Conservation (phyloP, 2,329 filamentous ascomycete genomes). For the Scedosporium boydii region DNA sequence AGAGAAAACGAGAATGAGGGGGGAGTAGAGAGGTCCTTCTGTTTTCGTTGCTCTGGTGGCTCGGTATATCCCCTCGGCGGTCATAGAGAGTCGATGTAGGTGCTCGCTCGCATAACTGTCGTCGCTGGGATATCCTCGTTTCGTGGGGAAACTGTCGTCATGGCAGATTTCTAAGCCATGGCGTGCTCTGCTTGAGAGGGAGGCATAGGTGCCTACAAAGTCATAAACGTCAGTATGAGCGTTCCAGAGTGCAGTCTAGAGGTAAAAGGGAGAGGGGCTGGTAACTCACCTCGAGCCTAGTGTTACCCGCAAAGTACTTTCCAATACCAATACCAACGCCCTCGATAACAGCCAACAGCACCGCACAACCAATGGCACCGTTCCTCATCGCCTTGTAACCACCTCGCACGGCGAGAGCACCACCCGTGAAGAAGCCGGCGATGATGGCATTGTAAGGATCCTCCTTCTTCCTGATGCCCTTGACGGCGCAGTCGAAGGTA, state of each 20-base stretch:
- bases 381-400: conserved; percentile 88
- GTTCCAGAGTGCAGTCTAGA: too few species aligned
- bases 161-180: conserved; percentile 17
- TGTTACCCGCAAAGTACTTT: conserved; percentile 86
- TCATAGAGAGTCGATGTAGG: background rate
- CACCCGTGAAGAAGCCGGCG: conserved; percentile 93
- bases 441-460: conserved; percentile 98
- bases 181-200: conserved; percentile 21
- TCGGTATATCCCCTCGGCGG: background rate
- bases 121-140: too few species aligned
- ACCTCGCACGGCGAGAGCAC: conserved; percentile 82
- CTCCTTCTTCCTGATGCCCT: conserved; percentile 91
- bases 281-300: conserved; percentile 63
- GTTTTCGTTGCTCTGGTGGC: background rate
- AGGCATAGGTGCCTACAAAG: conserved; percentile 15
- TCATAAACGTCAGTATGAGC: conserved; percentile 9
- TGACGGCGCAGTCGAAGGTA: conserved; percentile 93
- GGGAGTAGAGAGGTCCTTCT: conserved; percentile 3
- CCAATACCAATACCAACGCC: conserved; percentile 94
- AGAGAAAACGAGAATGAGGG: conserved; percentile 8
- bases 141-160: background rate
- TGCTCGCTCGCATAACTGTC: background rate
- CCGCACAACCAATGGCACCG: conserved; percentile 90
- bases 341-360: conserved; percentile 91
- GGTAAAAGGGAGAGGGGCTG: background rate